Evolutionary conservation across 148 eudicot genomes (phyloP).

Genomic region (Euryodendron excelsum): DNA sequence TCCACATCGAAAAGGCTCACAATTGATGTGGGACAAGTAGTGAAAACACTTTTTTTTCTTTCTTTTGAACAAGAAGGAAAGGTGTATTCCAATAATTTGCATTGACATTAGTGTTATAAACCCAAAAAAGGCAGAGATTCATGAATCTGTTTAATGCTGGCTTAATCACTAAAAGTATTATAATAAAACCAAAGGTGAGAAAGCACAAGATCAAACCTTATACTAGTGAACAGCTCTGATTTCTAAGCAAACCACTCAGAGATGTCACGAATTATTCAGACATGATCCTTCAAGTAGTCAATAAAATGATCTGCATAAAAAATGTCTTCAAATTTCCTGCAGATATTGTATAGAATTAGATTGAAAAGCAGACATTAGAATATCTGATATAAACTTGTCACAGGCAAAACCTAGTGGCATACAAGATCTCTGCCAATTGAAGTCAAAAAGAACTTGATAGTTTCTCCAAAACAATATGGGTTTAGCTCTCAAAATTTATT

Average conservation of each 20-base stretch:
- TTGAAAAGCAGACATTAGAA: not conserved
- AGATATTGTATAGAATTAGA: slow-evolving; percentile 7
- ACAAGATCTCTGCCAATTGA: not conserved
- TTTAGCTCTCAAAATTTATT: not conserved
- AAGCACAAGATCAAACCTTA: slow-evolving; percentile 49
- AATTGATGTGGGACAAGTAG: not conserved
- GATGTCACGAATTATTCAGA: slow-evolving; percentile 88
- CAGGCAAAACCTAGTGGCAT: not conserved
- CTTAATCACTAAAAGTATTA: no score
- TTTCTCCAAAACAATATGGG: not conserved
- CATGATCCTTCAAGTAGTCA: slow-evolving; percentile 95
- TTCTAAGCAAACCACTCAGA: slow-evolving; percentile 96
- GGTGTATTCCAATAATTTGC: not conserved
- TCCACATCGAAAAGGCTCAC: not conserved
- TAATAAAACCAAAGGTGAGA: not conserved
- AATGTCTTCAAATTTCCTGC: slow-evolving; percentile 95
- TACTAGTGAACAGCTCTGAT: slow-evolving; percentile 81
- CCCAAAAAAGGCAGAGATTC: not conserved
- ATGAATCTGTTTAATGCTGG: not conserved
- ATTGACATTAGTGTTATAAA: no score
- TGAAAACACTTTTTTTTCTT: not conserved
- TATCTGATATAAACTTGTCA: not conserved
- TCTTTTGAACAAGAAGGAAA: not conserved
- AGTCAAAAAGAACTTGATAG: not conserved
- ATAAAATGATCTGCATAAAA: slow-evolving; percentile 98